phyloP scores from a whole-genome alignment of 78 protist genomes.

The Neovahlkampfia damariscottae region DNA sequence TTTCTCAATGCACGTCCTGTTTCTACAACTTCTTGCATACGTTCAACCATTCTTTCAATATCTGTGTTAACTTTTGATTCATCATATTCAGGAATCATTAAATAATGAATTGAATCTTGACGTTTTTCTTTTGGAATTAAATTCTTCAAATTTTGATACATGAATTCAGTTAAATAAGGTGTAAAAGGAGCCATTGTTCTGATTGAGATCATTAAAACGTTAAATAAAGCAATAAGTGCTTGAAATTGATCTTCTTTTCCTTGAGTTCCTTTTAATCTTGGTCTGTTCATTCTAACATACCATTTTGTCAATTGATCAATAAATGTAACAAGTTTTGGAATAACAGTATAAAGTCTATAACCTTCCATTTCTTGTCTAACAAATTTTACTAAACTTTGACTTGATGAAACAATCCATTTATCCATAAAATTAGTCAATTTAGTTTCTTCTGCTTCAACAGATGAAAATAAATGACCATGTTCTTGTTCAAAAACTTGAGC shows the following conservation, averaged over 20 bases:
- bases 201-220: constrained; percentile 41
- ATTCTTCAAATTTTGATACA: constrained; percentile 73
- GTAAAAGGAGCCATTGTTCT: constrained; percentile 95
- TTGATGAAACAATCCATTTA: constrained; percentile 78
- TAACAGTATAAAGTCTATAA: constrained; percentile 97
- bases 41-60: constrained; percentile 46
- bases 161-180: constrained; percentile 91
- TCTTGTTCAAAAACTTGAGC: constrained; percentile 3
- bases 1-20: constrained; percentile 65
- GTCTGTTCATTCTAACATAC: constrained; percentile 85
- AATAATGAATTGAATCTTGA: constrained; percentile 66
- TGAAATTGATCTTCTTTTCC: constrained; percentile 10
- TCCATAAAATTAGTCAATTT: constrained; percentile 78
- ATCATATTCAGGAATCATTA: constrained; percentile 43
- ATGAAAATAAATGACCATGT: not conserved
- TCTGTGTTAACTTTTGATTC: constrained; percentile 32
- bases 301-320: constrained; percentile 90
- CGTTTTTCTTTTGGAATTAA: constrained; percentile 40
- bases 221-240: constrained; percentile 28
- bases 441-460: not conserved
- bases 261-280: constrained; percentile 38
- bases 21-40: constrained; percentile 70
- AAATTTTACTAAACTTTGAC: constrained; percentile 54
- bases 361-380: constrained; percentile 82
- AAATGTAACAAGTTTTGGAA: constrained; percentile 73